phyloP scores from a whole-genome alignment of 352 stramenopile genomes.

The Aphanomyces cochlioides region DNA sequence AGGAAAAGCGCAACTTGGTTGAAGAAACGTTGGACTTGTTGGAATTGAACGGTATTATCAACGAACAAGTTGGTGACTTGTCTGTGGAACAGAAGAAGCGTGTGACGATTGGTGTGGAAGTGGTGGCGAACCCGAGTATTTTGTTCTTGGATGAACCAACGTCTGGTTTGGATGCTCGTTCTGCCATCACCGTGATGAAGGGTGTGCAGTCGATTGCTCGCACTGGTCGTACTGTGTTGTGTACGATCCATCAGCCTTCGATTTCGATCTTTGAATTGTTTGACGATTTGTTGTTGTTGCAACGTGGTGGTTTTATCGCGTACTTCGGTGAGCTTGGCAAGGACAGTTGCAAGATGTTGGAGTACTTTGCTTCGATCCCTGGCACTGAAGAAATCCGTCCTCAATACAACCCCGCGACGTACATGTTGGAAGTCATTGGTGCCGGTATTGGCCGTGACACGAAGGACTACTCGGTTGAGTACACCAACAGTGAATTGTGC shows the following conservation, averaged over 20 bases:
- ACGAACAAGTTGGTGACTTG: conserved; percentile 42
- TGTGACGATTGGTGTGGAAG: conserved; percentile 46
- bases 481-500: not conserved
- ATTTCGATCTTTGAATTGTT: conserved; percentile 65
- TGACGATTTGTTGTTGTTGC: conserved; percentile 57
- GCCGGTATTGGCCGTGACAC: conserved; percentile 45
- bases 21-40: conserved; percentile 84
- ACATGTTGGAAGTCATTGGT: conserved; percentile 77
- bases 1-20: conserved; percentile 47
- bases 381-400: conserved; percentile 38
- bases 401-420: conserved; percentile 82
- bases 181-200: conserved; percentile 76
- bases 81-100: conserved; percentile 48
- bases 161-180: conserved; percentile 61
- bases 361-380: conserved; percentile 55
- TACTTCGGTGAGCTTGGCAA: conserved; percentile 81
- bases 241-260: conserved; percentile 84
- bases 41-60: conserved; percentile 46
- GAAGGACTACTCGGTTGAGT: conserved; percentile 36
- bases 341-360: conserved; percentile 51
- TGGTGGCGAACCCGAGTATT: conserved; percentile 46
- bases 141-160: conserved; percentile 60
- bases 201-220: conserved; percentile 54
- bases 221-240: conserved; percentile 67
- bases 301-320: conserved; percentile 65